phyloP scores from a whole-genome alignment of 768 basidiomycete genomes.

The Macrolepiota albuminosa region DNA sequence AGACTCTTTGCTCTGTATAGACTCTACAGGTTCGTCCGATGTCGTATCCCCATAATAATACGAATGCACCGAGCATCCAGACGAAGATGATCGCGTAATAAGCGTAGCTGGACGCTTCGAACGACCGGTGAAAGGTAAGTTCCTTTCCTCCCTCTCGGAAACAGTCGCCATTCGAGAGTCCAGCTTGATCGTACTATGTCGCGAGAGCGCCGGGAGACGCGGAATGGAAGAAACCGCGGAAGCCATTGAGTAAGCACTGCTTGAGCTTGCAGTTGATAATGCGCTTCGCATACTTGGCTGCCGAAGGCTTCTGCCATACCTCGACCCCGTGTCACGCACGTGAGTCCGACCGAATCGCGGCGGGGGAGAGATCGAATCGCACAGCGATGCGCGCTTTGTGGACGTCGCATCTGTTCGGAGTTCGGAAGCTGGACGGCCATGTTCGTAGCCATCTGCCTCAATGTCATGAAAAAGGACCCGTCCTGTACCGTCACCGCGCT shows the following conservation, averaged over 20 bases:
- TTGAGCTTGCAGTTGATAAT: constrained; percentile 19
- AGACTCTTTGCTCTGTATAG: background rate
- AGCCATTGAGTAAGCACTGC: constrained; percentile 21
- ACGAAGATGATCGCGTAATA: constrained; percentile 11
- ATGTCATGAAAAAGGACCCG: constrained; percentile 31
- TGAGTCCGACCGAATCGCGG: constrained; percentile 10
- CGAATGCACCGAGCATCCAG: constrained; percentile 12
- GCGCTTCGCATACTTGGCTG: constrained; percentile 7
- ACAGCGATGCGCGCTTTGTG: constrained; percentile 8
- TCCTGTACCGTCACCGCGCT: constrained; percentile 32
- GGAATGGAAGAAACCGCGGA: constrained; percentile 14
- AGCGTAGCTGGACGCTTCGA: constrained; percentile 1
- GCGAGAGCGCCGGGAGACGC: constrained; percentile 13
- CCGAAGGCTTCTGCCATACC: background rate
- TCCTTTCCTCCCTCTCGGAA: constrained; percentile 5
- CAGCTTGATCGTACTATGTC: constrained; percentile 14
- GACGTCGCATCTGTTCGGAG: constrained; percentile 1
- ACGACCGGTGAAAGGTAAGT: background rate
- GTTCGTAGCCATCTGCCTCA: constrained; percentile 10
- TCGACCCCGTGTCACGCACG: constrained; percentile 2
- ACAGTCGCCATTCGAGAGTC: constrained; percentile 5
- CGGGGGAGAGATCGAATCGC: constrained; percentile 14
- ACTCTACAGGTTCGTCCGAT: background rate
- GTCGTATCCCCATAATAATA: constrained; percentile 7
- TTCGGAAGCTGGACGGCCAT: background rate